Conservation (phyloP, 2,329 filamentous ascomycete genomes). For the Aureobasidium sp. region DNA sequence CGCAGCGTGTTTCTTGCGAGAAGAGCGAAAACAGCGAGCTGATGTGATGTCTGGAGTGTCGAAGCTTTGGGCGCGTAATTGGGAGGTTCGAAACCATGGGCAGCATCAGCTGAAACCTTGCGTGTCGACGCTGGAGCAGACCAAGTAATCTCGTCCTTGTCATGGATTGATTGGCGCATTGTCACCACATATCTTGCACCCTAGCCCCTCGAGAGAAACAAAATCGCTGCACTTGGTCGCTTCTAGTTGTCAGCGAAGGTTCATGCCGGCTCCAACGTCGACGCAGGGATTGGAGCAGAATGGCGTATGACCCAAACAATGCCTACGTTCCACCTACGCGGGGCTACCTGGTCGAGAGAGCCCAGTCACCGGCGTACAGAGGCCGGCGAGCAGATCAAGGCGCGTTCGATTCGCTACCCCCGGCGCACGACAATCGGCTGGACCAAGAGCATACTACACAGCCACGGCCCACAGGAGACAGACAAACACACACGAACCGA, state of each 20-base stretch:
- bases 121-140: neutral
- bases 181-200: neutral
- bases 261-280: neutral
- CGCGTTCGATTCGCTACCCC: neutral
- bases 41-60: neutral
- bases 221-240: neutral
- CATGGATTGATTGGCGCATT: neutral
- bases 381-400: conserved; percentile 18
- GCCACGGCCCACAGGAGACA: neutral
- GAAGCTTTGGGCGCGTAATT: conserved; percentile 5
- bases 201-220: neutral
- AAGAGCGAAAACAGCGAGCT: neutral
- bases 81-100: conserved; percentile 2
- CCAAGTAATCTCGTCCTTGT: neutral
- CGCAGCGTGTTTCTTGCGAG: neutral
- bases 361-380: conserved; percentile 22
- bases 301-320: conserved; percentile 35
- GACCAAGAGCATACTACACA: neutral
- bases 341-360: conserved; percentile 29
- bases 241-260: neutral
- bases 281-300: conserved; percentile 18
- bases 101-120: neutral
- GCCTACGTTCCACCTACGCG: conserved; percentile 30
- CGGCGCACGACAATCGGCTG: neutral
- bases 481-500: conserved; percentile 24